Conservation (phyloP, 2,329 filamentous ascomycete species). For the Aspergillus tamarii region DNA sequence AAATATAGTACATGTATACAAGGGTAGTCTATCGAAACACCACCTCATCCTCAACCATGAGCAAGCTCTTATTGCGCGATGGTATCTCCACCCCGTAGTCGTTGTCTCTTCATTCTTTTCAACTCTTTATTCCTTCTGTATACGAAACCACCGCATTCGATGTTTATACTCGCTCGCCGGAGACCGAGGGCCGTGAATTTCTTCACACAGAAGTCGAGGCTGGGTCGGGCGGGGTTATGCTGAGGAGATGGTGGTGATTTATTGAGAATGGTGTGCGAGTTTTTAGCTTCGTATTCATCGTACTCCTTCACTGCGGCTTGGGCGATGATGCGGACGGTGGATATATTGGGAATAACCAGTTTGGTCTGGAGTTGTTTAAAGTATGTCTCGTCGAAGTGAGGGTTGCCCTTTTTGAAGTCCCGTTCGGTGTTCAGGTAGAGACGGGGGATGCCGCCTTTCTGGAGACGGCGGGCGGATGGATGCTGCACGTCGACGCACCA, state of each 20-base stretch:
- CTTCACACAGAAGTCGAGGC: slow-evolving; percentile 39
- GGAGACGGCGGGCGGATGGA: slow-evolving; percentile 23
- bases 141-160: slow-evolving; percentile 38
- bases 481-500: slow-evolving; percentile 48
- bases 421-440: slow-evolving; percentile 30
- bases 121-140: slow-evolving; percentile 21
- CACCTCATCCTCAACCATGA: neutral
- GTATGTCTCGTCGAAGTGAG: slow-evolving; percentile 31
- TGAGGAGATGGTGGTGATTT: neutral
- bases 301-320: slow-evolving; percentile 38
- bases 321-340: slow-evolving; percentile 41
- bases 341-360: slow-evolving; percentile 36
- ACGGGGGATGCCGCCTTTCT: slow-evolving; percentile 32
- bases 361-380: slow-evolving; percentile 30
- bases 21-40: neutral
- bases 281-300: slow-evolving; percentile 5
- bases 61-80: neutral
- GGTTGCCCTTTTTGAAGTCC: slow-evolving; percentile 25
- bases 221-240: slow-evolving; percentile 21
- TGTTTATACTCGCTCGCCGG: slow-evolving; percentile 34
- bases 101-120: slow-evolving; percentile 8
- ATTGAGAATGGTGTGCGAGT: neutral
- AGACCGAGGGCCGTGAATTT: slow-evolving; percentile 35
- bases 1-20: neutral
- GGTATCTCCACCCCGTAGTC: neutral